Evolutionary conservation across 306 rosid genomes (phyloP).

Genomic region (Gillenia trifoliata): DNA sequence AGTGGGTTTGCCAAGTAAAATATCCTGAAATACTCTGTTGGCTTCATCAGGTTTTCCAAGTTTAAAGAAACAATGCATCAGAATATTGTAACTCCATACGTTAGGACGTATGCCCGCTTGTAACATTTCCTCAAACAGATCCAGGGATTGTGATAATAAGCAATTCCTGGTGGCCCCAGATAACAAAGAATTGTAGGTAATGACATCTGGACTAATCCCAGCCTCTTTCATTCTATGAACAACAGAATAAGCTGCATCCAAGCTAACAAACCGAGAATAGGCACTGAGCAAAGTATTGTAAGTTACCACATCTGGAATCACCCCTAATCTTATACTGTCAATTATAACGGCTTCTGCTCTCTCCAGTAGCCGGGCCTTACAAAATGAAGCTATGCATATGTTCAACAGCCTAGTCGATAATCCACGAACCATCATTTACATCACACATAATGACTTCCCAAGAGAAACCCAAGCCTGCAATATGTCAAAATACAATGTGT

Average conservation of each 20-base stretch:
- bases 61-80: constrained; percentile 68
- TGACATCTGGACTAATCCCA: constrained; percentile 57
- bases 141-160: constrained; percentile 31
- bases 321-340: constrained; percentile 61
- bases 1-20: constrained; percentile 27
- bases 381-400: constrained; percentile 52
- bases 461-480: neutral
- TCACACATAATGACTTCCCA: constrained; percentile 23
- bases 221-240: constrained; percentile 67
- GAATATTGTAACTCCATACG: constrained; percentile 63
- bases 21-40: constrained; percentile 41
- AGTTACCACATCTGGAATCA: constrained; percentile 59
- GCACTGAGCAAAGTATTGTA: constrained; percentile 74
- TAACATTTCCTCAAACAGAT: constrained; percentile 71
- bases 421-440: constrained; percentile 36
- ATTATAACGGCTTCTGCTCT: constrained; percentile 55
- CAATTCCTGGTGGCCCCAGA: constrained; percentile 45
- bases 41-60: constrained; percentile 76
- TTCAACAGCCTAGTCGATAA: constrained; percentile 68
- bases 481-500: neutral
- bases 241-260: constrained; percentile 50
- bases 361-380: constrained; percentile 38
- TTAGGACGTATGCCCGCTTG: constrained; percentile 50
- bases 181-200: constrained; percentile 65
- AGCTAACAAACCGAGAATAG: constrained; percentile 48